These are phyloP conservation scores for Penicillium odoratum DNA, from an alignment of 495 filamentous ascomycete genomes.

Conservation along the genomic window DNA sequence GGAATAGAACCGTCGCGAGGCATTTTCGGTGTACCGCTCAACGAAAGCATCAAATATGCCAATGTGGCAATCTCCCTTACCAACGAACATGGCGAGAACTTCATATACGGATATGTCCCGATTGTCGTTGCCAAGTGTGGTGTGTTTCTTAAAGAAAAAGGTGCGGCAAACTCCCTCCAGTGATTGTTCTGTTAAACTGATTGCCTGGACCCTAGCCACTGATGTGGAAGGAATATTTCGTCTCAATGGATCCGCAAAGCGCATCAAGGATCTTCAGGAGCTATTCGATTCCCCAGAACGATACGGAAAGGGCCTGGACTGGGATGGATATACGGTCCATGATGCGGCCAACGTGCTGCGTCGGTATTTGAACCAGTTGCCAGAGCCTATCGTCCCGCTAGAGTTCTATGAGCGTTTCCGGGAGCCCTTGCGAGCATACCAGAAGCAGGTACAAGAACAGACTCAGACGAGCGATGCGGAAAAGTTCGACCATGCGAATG, in stretches of 20 bases:
- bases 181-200: slow-evolving; percentile 10
- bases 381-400: slow-evolving; percentile 91
- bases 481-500: slow-evolving; percentile 71
- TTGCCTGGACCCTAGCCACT: slow-evolving; percentile 63
- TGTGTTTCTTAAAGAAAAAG: slow-evolving; percentile 97
- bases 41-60: slow-evolving; percentile 93
- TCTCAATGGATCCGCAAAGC: slow-evolving; percentile 91
- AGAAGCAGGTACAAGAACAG: slow-evolving; percentile 57
- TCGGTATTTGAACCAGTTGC: slow-evolving; percentile 91
- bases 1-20: slow-evolving; percentile 44
- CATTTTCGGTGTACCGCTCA: slow-evolving; percentile 95
- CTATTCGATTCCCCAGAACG: slow-evolving; percentile 94
- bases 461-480: slow-evolving; percentile 32
- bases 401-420: slow-evolving; percentile 92
- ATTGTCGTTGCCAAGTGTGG: slow-evolving; percentile 99
- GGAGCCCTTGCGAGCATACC: slow-evolving; percentile 76
- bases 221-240: slow-evolving; percentile 97
- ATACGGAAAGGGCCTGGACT: slow-evolving; percentile 95
- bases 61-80: slow-evolving; percentile 98
- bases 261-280: slow-evolving; percentile 92
- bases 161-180: slow-evolving; percentile 46
- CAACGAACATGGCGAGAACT: slow-evolving; percentile 86
- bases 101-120: slow-evolving; percentile 98
- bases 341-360: slow-evolving; percentile 97
- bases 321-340: slow-evolving; percentile 97